These are phyloP conservation scores for Odontarrhena argentea DNA, from an alignment of 345 rosid species.

Conservation along the genomic window DNA sequence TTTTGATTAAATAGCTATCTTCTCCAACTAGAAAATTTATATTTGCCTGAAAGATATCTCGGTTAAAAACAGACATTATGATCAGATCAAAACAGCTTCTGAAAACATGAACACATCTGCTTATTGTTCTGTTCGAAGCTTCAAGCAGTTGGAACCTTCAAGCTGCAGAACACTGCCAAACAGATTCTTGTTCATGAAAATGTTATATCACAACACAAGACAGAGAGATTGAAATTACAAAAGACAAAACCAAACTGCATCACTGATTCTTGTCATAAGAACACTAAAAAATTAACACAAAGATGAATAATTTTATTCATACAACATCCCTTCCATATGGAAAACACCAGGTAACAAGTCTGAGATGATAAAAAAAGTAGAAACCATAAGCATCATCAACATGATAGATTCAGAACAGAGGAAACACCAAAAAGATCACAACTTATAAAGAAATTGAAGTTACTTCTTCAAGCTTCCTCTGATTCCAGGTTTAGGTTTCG, in stretches of 20 bases:
- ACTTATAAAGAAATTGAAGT: conserved; percentile 9
- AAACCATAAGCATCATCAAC: conserved; percentile 35
- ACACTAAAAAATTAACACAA: too few relatives aligned
- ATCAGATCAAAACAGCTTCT: too few relatives aligned
- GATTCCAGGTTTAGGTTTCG: conserved; percentile 53
- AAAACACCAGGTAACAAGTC: conserved; percentile 22
- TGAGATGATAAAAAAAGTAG: conserved; percentile 22
- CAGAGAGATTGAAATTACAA: too few relatives aligned
- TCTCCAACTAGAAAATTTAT: not conserved
- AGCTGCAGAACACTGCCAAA: too few relatives aligned
- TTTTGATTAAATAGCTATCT: not conserved
- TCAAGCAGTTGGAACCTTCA: too few relatives aligned
- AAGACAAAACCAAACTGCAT: too few relatives aligned
- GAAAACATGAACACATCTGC: too few relatives aligned
- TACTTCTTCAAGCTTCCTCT: conserved; percentile 62
- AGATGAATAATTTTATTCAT: conserved; percentile 3
- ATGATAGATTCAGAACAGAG: not conserved
- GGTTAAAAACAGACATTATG: too few relatives aligned
- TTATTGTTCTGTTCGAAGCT: too few relatives aligned
- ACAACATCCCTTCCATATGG: conserved; percentile 7
- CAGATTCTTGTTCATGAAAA: too few relatives aligned
- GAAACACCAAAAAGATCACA: conserved; percentile 2
- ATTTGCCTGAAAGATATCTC: not conserved
- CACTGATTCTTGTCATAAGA: too few relatives aligned
- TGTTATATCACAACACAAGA: too few relatives aligned